phyloP scores from a whole-genome alignment of 495 filamentous ascomycete genomes.

The Coniosporium apollinis region DNA sequence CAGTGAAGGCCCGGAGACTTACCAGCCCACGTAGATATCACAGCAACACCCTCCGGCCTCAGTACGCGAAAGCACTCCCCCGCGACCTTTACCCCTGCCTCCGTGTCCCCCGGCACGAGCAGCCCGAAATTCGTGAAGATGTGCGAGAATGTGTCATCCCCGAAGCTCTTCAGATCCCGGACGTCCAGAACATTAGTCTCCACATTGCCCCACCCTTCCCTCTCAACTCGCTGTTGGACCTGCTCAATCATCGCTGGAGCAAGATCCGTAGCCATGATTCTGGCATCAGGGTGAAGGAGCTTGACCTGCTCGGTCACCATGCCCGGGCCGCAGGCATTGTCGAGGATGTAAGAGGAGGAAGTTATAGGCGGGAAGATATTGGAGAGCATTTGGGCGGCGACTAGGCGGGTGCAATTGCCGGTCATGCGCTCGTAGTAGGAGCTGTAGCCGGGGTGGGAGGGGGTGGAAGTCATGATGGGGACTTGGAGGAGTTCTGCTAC shows the following conservation, averaged over 20 bases:
- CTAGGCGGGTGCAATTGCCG: not conserved
- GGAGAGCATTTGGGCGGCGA: not conserved
- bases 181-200: not conserved
- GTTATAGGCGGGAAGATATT: not conserved
- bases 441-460: not conserved
- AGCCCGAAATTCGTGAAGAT: not conserved
- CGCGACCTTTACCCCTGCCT: slow-evolving; percentile 3
- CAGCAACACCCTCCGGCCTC: slow-evolving; percentile 4
- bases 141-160: not conserved
- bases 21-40: slow-evolving; percentile 11
- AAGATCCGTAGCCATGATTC: not conserved
- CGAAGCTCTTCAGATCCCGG: not conserved
- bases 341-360: slow-evolving; percentile 6
- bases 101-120: slow-evolving; percentile 1
- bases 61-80: slow-evolving; percentile 8
- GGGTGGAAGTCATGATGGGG: not conserved
- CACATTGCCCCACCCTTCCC: slow-evolving; percentile 3
- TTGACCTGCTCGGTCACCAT: slow-evolving; percentile 8
- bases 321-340: slow-evolving; percentile 11
- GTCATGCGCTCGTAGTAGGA: not conserved
- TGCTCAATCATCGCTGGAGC: not conserved
- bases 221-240: not conserved
- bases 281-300: not conserved
- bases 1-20: too few relatives aligned
- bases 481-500: not conserved